Conservation (phyloP, 2,329 filamentous ascomycete species). For the Cordyceps cicadae region DNA sequence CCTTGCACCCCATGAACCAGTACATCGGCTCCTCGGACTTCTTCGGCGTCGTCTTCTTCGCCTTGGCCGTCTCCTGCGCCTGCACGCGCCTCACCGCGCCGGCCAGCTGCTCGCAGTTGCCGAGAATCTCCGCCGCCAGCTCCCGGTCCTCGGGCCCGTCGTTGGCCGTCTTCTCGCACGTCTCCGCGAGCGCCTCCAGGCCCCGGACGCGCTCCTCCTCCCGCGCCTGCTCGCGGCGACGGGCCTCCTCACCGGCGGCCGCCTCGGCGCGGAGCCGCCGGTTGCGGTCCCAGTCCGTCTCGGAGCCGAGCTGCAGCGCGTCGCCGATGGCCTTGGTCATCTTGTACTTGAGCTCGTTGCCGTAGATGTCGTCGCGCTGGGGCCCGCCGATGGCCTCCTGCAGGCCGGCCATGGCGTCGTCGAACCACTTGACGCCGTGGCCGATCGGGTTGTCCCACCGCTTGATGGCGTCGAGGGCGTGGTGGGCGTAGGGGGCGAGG, state of each 20-base stretch:
- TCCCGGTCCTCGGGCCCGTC: neutral
- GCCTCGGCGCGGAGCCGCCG: neutral
- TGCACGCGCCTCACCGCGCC: neutral
- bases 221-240: neutral
- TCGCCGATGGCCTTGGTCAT: neutral
- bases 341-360: slow-evolving; percentile 1
- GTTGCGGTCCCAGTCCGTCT: neutral
- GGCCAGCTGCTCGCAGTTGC: neutral
- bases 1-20: neutral
- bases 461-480: neutral
- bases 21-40: neutral
- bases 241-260: neutral
- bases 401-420: neutral
- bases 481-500: neutral
- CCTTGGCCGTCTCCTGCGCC: neutral
- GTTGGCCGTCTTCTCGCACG: neutral
- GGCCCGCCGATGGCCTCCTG: slow-evolving; percentile 7
- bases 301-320: neutral
- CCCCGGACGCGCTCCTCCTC: neutral
- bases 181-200: neutral
- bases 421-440: neutral
- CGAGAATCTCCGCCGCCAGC: neutral
- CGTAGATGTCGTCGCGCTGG: neutral
- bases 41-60: neutral
- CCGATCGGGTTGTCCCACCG: slow-evolving; percentile 3